Evolutionary conservation across 441 rosid species (phyloP).

Genomic region (Geranium incanum): DNA sequence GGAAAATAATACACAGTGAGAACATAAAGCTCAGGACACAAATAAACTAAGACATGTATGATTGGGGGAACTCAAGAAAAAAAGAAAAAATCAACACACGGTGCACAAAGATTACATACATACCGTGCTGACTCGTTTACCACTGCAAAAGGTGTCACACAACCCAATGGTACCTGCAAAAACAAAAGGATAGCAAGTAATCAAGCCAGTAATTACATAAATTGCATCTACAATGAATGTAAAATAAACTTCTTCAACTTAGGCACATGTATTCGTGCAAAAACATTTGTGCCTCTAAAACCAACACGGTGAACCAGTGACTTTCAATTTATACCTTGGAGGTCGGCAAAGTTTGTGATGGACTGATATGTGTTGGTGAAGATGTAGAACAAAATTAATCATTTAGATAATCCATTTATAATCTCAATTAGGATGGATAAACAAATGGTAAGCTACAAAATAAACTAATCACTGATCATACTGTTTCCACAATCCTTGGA

Average conservation of each 20-base stretch:
- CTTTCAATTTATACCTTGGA: background rate
- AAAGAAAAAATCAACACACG: background rate
- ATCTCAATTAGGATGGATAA: too few species aligned
- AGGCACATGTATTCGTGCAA: too few species aligned
- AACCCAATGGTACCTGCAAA: slow-evolving; percentile 68
- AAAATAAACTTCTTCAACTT: too few species aligned
- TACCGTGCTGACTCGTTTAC: slow-evolving; percentile 80
- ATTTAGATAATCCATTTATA: too few species aligned
- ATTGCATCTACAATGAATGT: background rate
- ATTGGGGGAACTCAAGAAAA: slow-evolving; percentile 6
- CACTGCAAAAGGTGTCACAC: slow-evolving; percentile 78
- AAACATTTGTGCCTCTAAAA: background rate
- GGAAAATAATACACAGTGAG: background rate
- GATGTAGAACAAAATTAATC: background rate
- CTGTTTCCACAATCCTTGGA: too few species aligned
- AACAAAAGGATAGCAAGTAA: background rate
- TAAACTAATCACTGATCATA: too few species aligned
- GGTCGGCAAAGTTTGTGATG: background rate
- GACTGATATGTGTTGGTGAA: background rate
- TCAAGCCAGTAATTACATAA: background rate
- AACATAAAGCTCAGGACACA: background rate
- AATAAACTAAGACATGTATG: background rate
- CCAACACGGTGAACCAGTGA: background rate
- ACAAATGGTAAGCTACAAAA: too few species aligned
- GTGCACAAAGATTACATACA: slow-evolving; percentile 10